phyloP scores from a whole-genome alignment of 148 eudicot genomes.

The Gaultheria prostrata region DNA sequence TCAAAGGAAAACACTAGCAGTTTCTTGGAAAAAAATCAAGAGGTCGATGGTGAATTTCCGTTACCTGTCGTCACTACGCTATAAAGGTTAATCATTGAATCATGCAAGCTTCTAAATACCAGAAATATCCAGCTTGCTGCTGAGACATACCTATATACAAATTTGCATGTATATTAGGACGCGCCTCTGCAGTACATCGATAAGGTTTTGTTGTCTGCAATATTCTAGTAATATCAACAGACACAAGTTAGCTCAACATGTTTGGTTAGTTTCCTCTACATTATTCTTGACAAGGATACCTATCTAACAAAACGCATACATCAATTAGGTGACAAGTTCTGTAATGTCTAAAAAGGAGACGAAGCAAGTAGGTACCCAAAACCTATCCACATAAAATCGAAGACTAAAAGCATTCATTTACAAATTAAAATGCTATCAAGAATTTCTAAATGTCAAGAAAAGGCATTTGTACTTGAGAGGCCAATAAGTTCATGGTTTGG shows the following conservation, averaged over 20 bases:
- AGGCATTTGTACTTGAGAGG: neutral
- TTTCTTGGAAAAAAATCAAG: conserved; percentile 11
- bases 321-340: conserved; percentile 12
- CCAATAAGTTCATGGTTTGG: neutral
- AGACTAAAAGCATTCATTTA: neutral
- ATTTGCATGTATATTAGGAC: neutral
- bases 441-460: neutral
- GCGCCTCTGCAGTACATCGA: neutral
- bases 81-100: neutral
- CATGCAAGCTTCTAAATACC: conserved; percentile 1
- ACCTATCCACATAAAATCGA: neutral
- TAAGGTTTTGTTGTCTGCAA: neutral
- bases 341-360: neutral
- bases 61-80: neutral
- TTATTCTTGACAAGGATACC: conserved; percentile 3
- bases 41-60: neutral
- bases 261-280: neutral
- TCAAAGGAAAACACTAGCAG: conserved; percentile 13
- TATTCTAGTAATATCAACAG: conserved; percentile 6
- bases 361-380: neutral
- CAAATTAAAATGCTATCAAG: neutral
- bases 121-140: conserved; percentile 9
- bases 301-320: neutral
- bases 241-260: neutral
- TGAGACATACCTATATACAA: neutral